Evolutionary conservation across 208 protist species (phyloP).

Genomic region (Entamoeba invadens): DNA sequence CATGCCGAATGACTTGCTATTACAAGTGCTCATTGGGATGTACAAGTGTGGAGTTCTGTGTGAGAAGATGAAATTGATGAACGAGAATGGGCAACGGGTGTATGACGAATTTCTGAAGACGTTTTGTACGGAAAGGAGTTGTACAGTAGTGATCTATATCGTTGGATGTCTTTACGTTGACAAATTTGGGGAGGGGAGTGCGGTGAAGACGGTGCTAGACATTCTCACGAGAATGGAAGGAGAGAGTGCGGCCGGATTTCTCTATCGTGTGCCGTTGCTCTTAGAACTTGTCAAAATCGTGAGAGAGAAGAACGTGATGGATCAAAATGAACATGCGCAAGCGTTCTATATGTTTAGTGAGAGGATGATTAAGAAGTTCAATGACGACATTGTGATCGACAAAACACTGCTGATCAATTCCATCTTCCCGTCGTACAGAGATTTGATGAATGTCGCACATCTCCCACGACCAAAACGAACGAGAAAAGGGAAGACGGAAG

Average conservation of each 20-base stretch:
- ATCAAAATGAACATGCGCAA: neutral
- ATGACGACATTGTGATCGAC: neutral
- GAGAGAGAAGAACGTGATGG: neutral
- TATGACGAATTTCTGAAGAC: neutral
- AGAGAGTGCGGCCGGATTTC: neutral
- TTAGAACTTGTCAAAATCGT: neutral
- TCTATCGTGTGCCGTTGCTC: neutral
- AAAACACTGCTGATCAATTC: neutral
- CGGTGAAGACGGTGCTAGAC: neutral
- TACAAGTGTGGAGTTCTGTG: neutral
- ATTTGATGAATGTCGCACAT: neutral
- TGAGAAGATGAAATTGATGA: too few relatives aligned
- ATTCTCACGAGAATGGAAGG: neutral
- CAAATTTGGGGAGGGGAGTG: neutral
- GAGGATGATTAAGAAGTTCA: neutral
- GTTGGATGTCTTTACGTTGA: neutral
- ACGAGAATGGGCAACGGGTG: neutral
- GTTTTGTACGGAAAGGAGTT: neutral
- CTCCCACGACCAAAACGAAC: neutral
- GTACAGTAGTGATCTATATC: neutral
- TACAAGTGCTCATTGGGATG: neutral
- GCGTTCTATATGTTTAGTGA: neutral
- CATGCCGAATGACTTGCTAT: neutral
- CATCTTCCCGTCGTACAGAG: neutral
- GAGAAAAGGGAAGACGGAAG: neutral